Conservation (phyloP, 306 rosid species). For the Vigna mungo region DNA sequence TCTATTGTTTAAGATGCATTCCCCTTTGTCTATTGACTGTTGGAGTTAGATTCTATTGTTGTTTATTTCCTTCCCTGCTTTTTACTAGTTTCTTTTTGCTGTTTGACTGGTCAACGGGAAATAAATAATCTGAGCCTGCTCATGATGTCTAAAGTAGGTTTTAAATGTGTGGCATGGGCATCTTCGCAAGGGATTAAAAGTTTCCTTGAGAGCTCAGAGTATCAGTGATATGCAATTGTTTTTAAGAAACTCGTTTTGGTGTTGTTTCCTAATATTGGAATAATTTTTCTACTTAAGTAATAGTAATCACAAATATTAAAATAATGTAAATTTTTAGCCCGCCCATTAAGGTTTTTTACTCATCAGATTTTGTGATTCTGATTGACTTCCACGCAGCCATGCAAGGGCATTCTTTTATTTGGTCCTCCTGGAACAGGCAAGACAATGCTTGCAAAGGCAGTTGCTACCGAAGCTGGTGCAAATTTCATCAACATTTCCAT, state of each 20-base stretch:
- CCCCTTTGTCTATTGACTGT: constrained; percentile 24
- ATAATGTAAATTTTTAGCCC: not conserved
- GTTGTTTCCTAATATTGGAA: not conserved
- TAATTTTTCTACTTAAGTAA: not conserved
- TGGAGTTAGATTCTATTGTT: constrained; percentile 22
- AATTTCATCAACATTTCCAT: constrained; percentile 98
- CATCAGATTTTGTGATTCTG: constrained; percentile 35
- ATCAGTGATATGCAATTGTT: constrained; percentile 21
- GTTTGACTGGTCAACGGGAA: constrained; percentile 1
- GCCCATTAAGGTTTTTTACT: constrained; percentile 5
- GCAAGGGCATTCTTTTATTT: constrained; percentile 97
- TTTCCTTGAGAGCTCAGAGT: not conserved
- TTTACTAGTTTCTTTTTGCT: constrained; percentile 14
- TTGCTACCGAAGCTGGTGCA: constrained; percentile 99
- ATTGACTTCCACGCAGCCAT: constrained; percentile 69
- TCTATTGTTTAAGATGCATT: constrained; percentile 20
- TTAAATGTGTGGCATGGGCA: constrained; percentile 1
- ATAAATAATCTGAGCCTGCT: not conserved
- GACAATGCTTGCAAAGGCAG: constrained; percentile 99
- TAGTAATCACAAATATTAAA: not conserved
- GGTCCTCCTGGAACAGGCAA: constrained; percentile 99
- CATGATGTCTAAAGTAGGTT: not conserved
- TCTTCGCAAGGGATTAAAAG: not conserved
- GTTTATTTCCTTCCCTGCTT: constrained; percentile 29
- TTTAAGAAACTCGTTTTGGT: not conserved